Evolutionary conservation across 345 rosid genomes (phyloP).

Genomic region (Salix udensis): DNA sequence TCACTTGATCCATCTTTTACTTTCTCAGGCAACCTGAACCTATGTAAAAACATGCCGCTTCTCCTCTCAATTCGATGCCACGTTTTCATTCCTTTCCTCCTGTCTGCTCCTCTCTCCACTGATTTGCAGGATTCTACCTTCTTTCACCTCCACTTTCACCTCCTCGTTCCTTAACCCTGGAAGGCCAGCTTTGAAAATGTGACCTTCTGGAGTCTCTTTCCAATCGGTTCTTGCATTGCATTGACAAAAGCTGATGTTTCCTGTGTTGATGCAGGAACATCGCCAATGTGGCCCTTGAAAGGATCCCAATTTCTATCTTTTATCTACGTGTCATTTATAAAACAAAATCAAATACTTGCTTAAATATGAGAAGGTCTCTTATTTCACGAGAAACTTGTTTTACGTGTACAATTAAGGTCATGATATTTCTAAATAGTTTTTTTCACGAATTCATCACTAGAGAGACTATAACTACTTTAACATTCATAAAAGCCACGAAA

Average conservation of each 20-base stretch:
- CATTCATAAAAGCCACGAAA: no score
- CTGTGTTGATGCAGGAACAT: neutral
- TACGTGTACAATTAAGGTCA: no score
- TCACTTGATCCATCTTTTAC: conserved; percentile 23
- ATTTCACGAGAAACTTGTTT: no score
- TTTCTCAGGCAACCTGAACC: conserved; percentile 24
- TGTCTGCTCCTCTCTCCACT: conserved; percentile 23
- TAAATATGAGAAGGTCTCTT: no score
- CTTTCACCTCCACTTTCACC: conserved; percentile 26
- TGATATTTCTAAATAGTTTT: no score
- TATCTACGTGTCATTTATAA: no score
- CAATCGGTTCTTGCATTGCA: conserved; percentile 19
- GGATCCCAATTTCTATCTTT: conserved; percentile 16
- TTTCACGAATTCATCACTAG: no score
- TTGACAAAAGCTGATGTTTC: conserved; percentile 16
- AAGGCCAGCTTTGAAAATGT: conserved; percentile 27
- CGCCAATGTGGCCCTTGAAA: neutral
- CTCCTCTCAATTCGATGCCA: conserved; percentile 24
- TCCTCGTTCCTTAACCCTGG: conserved; percentile 23
- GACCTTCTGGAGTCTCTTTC: conserved; percentile 28
- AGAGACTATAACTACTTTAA: no score
- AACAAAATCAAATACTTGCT: no score
- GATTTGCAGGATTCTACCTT: conserved; percentile 24
- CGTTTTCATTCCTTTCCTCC: conserved; percentile 17
- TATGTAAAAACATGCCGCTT: conserved; percentile 6